Evolutionary conservation across 2,329 filamentous ascomycete species (phyloP).

Genomic region (Karstenula rhodostoma): DNA sequence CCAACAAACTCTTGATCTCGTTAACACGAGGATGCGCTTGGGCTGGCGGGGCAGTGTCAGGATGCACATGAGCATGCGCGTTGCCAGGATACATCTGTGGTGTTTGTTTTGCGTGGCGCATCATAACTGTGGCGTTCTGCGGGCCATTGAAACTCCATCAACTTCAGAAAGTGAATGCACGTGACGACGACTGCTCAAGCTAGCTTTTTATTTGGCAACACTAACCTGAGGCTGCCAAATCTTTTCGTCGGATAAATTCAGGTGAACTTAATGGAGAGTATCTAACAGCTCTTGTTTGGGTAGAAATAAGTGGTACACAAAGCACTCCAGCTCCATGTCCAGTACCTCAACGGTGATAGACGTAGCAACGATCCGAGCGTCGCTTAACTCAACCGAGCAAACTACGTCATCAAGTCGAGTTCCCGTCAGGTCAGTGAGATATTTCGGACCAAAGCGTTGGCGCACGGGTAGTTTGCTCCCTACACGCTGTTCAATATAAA

Average conservation of each 20-base stretch:
- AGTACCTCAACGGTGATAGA: background rate
- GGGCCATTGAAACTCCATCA: too few relatives aligned
- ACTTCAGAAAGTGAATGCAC: too few relatives aligned
- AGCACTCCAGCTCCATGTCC: too few relatives aligned
- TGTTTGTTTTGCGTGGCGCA: too few relatives aligned
- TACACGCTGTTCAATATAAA: background rate
- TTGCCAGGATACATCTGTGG: too few relatives aligned
- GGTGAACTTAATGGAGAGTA: too few relatives aligned
- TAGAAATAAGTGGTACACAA: too few relatives aligned
- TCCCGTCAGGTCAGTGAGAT: background rate
- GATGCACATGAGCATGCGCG: background rate
- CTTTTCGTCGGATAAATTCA: too few relatives aligned
- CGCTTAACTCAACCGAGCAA: background rate
- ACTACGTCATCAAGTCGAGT: background rate
- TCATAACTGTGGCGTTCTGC: too few relatives aligned
- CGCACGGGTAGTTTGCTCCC: background rate
- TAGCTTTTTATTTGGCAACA: background rate
- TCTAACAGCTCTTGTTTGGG: too few relatives aligned
- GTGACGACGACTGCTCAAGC: too few relatives aligned
- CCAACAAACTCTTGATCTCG: too few relatives aligned
- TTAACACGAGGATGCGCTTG: background rate
- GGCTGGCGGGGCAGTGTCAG: background rate
- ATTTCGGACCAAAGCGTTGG: background rate
- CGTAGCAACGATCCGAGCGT: background rate
- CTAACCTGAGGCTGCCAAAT: background rate